Evolutionary conservation across 225 moss, liverwort and hornwort species (phyloP).

Genomic region (Climacium dendroides): DNA sequence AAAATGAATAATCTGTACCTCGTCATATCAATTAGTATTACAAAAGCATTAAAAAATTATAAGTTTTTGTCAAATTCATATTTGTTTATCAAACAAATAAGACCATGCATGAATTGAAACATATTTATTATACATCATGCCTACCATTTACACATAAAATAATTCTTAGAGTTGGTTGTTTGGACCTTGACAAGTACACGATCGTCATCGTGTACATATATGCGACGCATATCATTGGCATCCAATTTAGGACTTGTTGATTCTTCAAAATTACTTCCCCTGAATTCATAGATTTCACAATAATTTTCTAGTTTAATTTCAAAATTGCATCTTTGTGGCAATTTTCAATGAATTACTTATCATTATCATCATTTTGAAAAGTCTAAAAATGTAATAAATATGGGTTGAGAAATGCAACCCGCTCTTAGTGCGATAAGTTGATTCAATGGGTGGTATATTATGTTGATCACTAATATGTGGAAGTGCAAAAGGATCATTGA

Average conservation of each 20-base stretch:
- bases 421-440: constrained; percentile 58
- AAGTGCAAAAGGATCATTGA: constrained; percentile 61
- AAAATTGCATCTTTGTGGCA: neutral
- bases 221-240: constrained; percentile 63
- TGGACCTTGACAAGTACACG: constrained; percentile 79
- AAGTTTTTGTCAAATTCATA: neutral
- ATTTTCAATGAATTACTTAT: neutral
- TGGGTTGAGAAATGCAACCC: constrained; percentile 18
- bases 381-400: neutral
- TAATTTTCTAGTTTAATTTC: neutral
- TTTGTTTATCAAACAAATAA: neutral
- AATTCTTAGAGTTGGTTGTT: neutral
- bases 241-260: constrained; percentile 13
- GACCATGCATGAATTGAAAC: neutral
- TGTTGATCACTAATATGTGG: constrained; percentile 62
- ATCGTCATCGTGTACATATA: constrained; percentile 88
- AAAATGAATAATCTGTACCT: constrained; percentile 63
- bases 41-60: neutral
- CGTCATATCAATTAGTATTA: neutral
- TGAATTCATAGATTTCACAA: neutral
- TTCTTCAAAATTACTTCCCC: constrained; percentile 9
- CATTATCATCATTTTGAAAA: too few relatives aligned
- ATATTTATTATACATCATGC: neutral
- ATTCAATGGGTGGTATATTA: constrained; percentile 45
- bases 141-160: neutral